Base-by-base conservation (phyloP, 1,284 basidiomycete species). In the Ceratobasidium sp. region DNA sequence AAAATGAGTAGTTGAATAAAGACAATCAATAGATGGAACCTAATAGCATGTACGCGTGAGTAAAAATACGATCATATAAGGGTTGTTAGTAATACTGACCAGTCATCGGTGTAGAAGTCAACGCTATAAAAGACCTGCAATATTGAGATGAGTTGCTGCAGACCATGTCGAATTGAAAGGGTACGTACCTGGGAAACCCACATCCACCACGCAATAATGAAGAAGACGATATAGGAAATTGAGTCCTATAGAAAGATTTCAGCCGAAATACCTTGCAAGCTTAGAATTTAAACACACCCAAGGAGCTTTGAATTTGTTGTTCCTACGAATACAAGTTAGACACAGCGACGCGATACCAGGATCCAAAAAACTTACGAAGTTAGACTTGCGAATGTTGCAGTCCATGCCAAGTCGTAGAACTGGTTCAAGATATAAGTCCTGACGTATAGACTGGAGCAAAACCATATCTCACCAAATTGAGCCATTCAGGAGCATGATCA, bases 331-430 rank as follows among this genome's bases (percentile, higher is more conserved):
- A 7, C 13, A 7, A 38, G 16, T 54, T 54, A 35, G 16, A 9
- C 18, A 2, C 28, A 35, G n/a, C n/a, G 13, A 58, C 35, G 2
- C 3, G 4, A 41, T 18, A n/a, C 9, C 16, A 9, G 55, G 6
- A 30, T 55, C 11, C 11, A 35, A 3, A 41, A 18, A 32, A 38
- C 55, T 58, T 8, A 58, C 38, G 67, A 70, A 9, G 67, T 70
- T 28, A 70, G 26, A 28, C 67, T 70, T 16, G 67, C 9, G 54
- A 70, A 70, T 9, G 67, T 52, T 6, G 62, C 62, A 30, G 62
- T 66, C 62, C 62, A 66, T 2, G 62, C 62, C 62, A 66, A 43
- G 21, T 70, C 67, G 50, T 58, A 70, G 67, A 70, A 70, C 67
- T 70, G 32, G 26, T 26, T 30, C 21, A 44, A 8, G 35, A 23